Base-by-base conservation (phyloP, 2,329 filamentous ascomycete genomes). In the Ophiobolus disseminans region DNA sequence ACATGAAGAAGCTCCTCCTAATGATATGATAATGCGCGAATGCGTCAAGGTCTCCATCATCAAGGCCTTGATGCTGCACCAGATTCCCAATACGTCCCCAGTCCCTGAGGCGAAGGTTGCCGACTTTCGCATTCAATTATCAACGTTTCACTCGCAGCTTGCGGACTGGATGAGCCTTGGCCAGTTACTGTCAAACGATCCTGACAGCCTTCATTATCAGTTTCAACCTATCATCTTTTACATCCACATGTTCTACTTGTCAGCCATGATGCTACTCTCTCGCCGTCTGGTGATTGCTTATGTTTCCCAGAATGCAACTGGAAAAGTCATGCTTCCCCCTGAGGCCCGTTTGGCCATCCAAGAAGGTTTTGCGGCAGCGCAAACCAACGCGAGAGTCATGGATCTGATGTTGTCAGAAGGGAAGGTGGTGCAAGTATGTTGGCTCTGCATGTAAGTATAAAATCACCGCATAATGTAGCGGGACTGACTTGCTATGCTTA, bases 201-300 rank as follows among this genome's bases (percentile, higher is more conserved):
- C 28, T 6, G 26, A 14, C 4, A n/a, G 25, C 11, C 25, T 45
- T 8, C 42, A 23, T 22, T 25, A 21, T 3, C 40, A 42, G 1
- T 41, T 48, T 5, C 49, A 54, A 2, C 41, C 45, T 5, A 41
- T 48, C 4, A 56, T 60, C 5, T 55, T 58, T 34, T 58, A 62
- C 16, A 45, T 58, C 10, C 60, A 63, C 36, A 44, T 60, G 5
- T 60, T 63, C 38, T 61, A 58, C n/a, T 45, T 62, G 13, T 59
- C 56, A n/a, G 54, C 58, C 9, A 58, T 58, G 54, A 53, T 55
- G 42, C 40, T 60, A 4, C 47, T 63, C 1, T 51, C 55, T 22
- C 51, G 60, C 4, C 49, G 48, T 5, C 32, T 59, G 3, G 39
- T 60, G n/a, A 53, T 45, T 11, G 42, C 47, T n/a, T 40, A 54